These are phyloP conservation scores for Saccharomyces hybrid DNA, from an alignment of 1,139 yeast genomes.

Conservation along the genomic window DNA sequence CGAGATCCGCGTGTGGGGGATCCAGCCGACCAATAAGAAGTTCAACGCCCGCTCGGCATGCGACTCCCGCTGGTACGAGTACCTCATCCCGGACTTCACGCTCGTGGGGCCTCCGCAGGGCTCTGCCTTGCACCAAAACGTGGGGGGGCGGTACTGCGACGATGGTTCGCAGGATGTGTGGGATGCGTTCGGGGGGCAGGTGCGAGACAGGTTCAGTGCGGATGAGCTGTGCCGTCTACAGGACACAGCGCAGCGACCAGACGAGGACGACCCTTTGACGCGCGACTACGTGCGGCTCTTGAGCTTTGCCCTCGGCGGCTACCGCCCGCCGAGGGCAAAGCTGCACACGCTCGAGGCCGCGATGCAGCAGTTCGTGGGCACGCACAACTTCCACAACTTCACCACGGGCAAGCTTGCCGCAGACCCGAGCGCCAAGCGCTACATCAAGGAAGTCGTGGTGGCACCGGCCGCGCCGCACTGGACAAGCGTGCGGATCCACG, in stretches of 20 bases:
- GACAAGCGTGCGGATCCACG: conserved; percentile 84
- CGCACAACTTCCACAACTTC: conserved; percentile 86
- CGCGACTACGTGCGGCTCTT: conserved; percentile 37
- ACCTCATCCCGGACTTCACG: conserved; percentile 1
- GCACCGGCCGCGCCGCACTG: conserved; percentile 85
- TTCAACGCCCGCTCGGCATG: conserved; percentile 1
- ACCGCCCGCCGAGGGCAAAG: conserved; percentile 49
- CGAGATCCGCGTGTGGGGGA: conserved; percentile 79
- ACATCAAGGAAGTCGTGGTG: conserved; percentile 60
- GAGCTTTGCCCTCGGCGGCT: conserved; percentile 66
- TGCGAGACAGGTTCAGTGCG: conserved; percentile 69
- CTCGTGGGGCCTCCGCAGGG: background rate
- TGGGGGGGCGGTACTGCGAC: background rate
- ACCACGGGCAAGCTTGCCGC: conserved; percentile 68
- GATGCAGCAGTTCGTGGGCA: conserved; percentile 61
- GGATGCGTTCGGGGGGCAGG: background rate
- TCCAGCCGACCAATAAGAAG: conserved; percentile 60
- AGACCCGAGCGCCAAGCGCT: conserved; percentile 68
- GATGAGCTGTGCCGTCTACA: conserved; percentile 97
- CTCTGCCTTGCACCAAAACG: background rate
- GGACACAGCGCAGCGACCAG: conserved; percentile 68
- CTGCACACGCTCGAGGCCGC: conserved; percentile 51
- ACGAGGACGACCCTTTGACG: background rate
- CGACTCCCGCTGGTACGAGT: conserved; percentile 2
- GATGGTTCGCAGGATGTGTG: background rate